These are phyloP conservation scores for Talaromyces sp. DNA, from an alignment of 2,329 filamentous ascomycete species.

Conservation along the genomic window DNA sequence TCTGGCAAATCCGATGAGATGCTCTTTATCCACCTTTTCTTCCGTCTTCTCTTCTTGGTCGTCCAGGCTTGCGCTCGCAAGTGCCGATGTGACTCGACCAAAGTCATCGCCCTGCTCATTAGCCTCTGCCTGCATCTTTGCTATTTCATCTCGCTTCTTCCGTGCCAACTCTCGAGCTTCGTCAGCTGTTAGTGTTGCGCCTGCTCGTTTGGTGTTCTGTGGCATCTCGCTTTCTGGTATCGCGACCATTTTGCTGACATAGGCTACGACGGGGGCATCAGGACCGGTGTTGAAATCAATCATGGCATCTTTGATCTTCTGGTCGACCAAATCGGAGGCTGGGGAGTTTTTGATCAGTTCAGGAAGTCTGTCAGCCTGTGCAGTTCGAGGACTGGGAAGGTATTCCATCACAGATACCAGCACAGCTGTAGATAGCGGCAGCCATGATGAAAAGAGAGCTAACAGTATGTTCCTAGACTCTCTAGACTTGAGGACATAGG, in stretches of 20 bases:
- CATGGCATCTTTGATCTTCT: conserved; percentile 74
- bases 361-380: conserved; percentile 77
- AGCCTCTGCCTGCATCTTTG: conserved; percentile 66
- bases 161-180: conserved; percentile 85
- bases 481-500: conserved; percentile 78
- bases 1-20: conserved; percentile 89
- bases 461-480: conserved; percentile 82
- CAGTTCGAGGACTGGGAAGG: conserved; percentile 74
- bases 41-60: conserved; percentile 52
- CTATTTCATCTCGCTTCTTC: conserved; percentile 84
- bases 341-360: conserved; percentile 76
- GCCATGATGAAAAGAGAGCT: conserved; percentile 82
- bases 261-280: conserved; percentile 79
- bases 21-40: conserved; percentile 70
- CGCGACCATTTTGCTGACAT: conserved; percentile 98
- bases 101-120: conserved; percentile 48
- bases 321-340: conserved; percentile 67
- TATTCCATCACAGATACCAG: conserved; percentile 93
- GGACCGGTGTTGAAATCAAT: conserved; percentile 68
- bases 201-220: conserved; percentile 71
- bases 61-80: conserved; percentile 60
- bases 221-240: conserved; percentile 89
- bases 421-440: conserved; percentile 87
- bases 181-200: conserved; percentile 72
- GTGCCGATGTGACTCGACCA: conserved; percentile 56